Percentiles rank a stretch among this genome's conserved stretches.
Conservation (phyloP, 1,284 basidiomycete species). For the Ganoderma boninense region DNA sequence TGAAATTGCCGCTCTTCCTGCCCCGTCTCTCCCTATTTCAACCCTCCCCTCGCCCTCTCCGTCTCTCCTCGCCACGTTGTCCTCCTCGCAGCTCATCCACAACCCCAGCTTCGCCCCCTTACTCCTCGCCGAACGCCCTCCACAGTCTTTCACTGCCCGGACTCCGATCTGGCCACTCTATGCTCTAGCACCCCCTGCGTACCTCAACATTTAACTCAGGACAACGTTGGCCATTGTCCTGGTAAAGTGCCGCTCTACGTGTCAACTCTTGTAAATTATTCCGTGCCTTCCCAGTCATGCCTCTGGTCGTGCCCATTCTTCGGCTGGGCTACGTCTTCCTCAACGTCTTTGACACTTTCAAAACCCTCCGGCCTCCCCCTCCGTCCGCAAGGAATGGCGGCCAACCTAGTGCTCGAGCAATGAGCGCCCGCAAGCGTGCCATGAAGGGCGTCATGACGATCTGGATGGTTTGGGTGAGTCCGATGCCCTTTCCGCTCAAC, state of each 20-base stretch:
- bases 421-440: slow-evolving; percentile 78
- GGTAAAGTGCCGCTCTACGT: slow-evolving; percentile 11
- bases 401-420: slow-evolving; percentile 67
- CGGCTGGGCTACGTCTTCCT: slow-evolving; percentile 75
- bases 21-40: slow-evolving; percentile 31
- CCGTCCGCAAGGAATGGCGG: slow-evolving; percentile 67
- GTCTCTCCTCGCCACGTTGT: slow-evolving; percentile 20
- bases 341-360: slow-evolving; percentile 85
- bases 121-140: background rate
- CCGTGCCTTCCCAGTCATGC: slow-evolving; percentile 53
- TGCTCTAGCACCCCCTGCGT: slow-evolving; percentile 12
- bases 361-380: slow-evolving; percentile 74
- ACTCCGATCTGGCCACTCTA: slow-evolving; percentile 13
- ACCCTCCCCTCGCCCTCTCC: slow-evolving; percentile 14
- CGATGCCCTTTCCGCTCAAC: slow-evolving; percentile 2
- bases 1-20: slow-evolving; percentile 16
- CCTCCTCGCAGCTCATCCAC: slow-evolving; percentile 12
- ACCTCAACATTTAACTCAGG: slow-evolving; percentile 11
- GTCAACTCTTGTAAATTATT: slow-evolving; percentile 16
- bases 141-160: background rate
- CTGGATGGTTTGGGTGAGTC: slow-evolving; percentile 83
- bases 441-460: slow-evolving; percentile 84
- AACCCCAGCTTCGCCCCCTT: background rate
- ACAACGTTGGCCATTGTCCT: background rate
- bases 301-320: slow-evolving; percentile 71